Percentiles rank a stretch among this genome's conserved stretches.
phyloP scores from a whole-genome alignment of 768 basidiomycete genomes.

The Dentipellis fragilis region DNA sequence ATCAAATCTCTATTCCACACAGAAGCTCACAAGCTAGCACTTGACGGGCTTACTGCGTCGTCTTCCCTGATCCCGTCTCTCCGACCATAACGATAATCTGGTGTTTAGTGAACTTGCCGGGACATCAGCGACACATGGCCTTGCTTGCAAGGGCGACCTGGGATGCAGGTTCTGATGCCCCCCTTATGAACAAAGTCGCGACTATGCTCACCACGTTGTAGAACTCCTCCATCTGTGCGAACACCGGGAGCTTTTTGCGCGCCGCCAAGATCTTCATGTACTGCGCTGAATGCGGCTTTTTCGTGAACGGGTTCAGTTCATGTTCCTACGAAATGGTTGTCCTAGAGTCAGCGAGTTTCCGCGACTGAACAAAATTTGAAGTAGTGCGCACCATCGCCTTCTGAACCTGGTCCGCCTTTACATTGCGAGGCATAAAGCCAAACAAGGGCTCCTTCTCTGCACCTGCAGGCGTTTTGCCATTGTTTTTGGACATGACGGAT shows the following conservation, averaged over 20 bases:
- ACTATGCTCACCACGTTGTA: constrained; percentile 63
- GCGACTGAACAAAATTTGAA: neutral
- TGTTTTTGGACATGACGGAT: neutral
- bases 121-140: constrained; percentile 19
- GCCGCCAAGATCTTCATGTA: constrained; percentile 82
- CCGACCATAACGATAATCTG: constrained; percentile 89
- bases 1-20: neutral
- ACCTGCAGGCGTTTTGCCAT: neutral
- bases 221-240: constrained; percentile 87
- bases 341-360: neutral
- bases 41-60: constrained; percentile 63
- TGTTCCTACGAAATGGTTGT: constrained; percentile 41
- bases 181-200: constrained; percentile 10
- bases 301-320: constrained; percentile 84
- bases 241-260: constrained; percentile 88
- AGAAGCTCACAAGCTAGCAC: neutral
- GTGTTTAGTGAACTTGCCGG: constrained; percentile 53
- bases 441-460: constrained; percentile 14
- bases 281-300: constrained; percentile 58
- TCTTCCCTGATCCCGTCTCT: constrained; percentile 94
- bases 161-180: constrained; percentile 21
- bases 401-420: constrained; percentile 14
- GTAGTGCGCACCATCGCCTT: constrained; percentile 17
- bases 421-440: constrained; percentile 19
- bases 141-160: constrained; percentile 12